Evolutionary conservation across 495 filamentous ascomycete genomes (phyloP), one percentile per base, ranked within the genome.

Genomic region (Baudoinia panamericana): DNA sequence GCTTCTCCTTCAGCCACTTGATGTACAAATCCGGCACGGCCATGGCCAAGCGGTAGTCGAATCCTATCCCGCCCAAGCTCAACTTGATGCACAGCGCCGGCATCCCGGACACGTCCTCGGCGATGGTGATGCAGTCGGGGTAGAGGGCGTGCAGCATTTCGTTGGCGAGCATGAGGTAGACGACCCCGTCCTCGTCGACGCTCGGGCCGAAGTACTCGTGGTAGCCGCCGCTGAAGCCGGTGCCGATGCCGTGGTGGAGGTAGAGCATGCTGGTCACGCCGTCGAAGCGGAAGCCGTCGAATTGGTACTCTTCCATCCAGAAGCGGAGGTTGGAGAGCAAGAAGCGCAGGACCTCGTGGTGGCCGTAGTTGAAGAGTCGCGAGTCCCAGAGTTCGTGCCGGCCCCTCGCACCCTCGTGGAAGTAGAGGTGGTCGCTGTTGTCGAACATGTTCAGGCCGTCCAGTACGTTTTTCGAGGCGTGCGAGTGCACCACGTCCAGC

Each of bases 211-310:
- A 97, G 64, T 97, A 97, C 62, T 97, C 90, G 55, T 97, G 92
- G 53, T 97, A 97, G 18, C 92, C 90, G 43, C 90, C 90, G 8
- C 87, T 95, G 59, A 97, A 97, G 30, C 92, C 90, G 33, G 86
- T 95, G 72, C 92, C 90, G 63, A 97, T 95, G 24, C 90, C 90
- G 58, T 97, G 90, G 58, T 97, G 88, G 10, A 64, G 64, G 57
- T 97, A 97, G 42, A 97, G 78, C 81, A 97, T 97, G 58, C 86
- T 94, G 11, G 90, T 96, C 25, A 97, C 90, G 45, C 90, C 90
- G 56, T 97, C 90, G 56, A 97, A 97, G 31, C 90, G 73, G 70
- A 96, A 97, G 16, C 90, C 90, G 56, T 96, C 90, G 58, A 97
- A 95, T 34, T 72, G 59, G 55, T 95, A 97, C 57, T 95, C 88